Percentiles rank a stretch among this genome's conserved stretches.
These are phyloP conservation scores for Phyllosticta citrichinensis DNA, from an alignment of 2,329 filamentous ascomycete genomes.

Conservation along the genomic window DNA sequence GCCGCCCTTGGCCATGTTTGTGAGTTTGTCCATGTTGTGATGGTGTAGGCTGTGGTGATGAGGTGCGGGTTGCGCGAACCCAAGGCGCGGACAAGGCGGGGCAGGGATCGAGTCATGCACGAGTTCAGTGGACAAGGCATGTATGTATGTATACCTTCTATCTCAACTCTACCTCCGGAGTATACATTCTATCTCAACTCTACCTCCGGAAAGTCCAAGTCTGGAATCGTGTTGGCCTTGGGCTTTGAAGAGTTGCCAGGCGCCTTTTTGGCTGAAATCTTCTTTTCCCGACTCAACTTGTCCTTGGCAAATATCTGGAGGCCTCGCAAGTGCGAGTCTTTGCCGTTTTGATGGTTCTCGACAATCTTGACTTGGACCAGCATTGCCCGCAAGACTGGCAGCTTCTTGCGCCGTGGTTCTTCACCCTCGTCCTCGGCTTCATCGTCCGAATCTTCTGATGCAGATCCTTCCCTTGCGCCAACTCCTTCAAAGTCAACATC, in stretches of 20 bases:
- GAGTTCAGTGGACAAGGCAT: too few species aligned
- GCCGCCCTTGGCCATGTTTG: conserved; percentile 36
- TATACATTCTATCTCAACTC: neutral
- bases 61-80: neutral
- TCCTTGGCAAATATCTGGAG: conserved; percentile 69
- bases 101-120: neutral
- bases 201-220: conserved; percentile 6
- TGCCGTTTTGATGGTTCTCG: conserved; percentile 98
- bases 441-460: conserved; percentile 10
- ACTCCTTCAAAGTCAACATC: conserved; percentile 64
- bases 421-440: conserved; percentile 17
- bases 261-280: conserved; percentile 7
- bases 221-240: conserved; percentile 5
- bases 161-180: too few species aligned
- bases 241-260: conserved; percentile 1
- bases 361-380: conserved; percentile 82
- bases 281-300: conserved; percentile 18
- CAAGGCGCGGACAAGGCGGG: neutral
- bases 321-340: conserved; percentile 93
- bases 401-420: conserved; percentile 44
- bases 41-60: neutral
- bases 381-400: conserved; percentile 73
- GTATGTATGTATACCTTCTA: too few species aligned
- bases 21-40: conserved; percentile 24
- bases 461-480: conserved; percentile 32